These are phyloP conservation scores for Thalassiosira mediterranea DNA, from an alignment of 352 stramenopile genomes.

Conservation along the genomic window DNA sequence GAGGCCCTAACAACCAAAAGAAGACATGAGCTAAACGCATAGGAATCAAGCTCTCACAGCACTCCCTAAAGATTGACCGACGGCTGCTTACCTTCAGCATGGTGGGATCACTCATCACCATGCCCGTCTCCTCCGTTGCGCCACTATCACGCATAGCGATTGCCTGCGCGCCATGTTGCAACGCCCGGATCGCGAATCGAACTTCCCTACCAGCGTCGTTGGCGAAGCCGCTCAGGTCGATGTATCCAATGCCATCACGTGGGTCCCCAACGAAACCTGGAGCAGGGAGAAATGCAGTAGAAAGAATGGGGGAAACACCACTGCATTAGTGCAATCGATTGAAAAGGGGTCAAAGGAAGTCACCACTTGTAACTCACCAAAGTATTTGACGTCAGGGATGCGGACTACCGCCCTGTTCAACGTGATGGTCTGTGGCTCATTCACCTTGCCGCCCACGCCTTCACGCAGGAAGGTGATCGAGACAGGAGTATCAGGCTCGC, in stretches of 20 bases:
- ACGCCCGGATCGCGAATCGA: slow-evolving; percentile 63
- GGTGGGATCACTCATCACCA: slow-evolving; percentile 30
- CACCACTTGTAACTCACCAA: slow-evolving; percentile 47
- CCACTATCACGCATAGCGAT: slow-evolving; percentile 24
- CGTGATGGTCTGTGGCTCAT: slow-evolving; percentile 65
- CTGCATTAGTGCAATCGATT: no score
- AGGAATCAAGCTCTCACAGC: slow-evolving; percentile 1
- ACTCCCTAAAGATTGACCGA: no score
- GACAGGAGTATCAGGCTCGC: slow-evolving; percentile 82
- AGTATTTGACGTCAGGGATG: slow-evolving; percentile 85
- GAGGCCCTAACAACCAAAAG: slow-evolving; percentile 67
- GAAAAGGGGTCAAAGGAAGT: no score
- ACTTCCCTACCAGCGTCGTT: slow-evolving; percentile 80
- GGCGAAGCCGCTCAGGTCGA: slow-evolving; percentile 86
- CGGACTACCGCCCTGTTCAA: slow-evolving; percentile 79
- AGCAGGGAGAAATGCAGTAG: slow-evolving; percentile 16
- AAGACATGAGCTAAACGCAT: slow-evolving; percentile 11
- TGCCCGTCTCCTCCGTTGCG: not conserved
- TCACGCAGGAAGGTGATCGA: slow-evolving; percentile 79
- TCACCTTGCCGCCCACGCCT: slow-evolving; percentile 53
- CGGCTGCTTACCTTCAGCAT: slow-evolving; percentile 56
- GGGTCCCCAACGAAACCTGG: slow-evolving; percentile 82
- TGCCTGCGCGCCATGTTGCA: slow-evolving; percentile 71
- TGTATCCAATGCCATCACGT: slow-evolving; percentile 86
- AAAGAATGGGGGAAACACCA: not conserved